A percentile compares a stretch with the other conserved stretches of the same genome.
These are phyloP conservation scores for Triticum monococcum DNA, from an alignment of 176 grass and related monocot genomes.

Conservation along the genomic window DNA sequence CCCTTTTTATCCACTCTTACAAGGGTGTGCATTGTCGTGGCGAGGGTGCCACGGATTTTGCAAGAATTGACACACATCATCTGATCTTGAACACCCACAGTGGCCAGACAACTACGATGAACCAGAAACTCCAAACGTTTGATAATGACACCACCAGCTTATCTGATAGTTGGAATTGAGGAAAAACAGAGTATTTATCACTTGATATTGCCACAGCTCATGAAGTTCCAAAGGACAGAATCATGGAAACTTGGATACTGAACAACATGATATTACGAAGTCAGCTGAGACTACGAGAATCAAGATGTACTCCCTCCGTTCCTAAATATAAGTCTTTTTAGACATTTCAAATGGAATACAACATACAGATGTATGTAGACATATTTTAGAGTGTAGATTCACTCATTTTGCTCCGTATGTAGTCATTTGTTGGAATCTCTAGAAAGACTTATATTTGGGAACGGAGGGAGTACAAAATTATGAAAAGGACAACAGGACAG, in stretches of 20 bases:
- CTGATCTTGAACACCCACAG: conserved; percentile 24
- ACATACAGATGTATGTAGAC: too few species aligned
- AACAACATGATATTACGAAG: background rate
- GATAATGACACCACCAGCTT: conserved; percentile 17
- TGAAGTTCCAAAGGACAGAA: conserved; percentile 4
- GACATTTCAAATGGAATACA: too few species aligned
- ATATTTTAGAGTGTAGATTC: too few species aligned
- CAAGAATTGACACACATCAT: background rate
- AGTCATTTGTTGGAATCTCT: too few species aligned
- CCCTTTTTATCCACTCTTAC: conserved; percentile 12
- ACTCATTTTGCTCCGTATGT: too few species aligned
- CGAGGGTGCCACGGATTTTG: background rate
- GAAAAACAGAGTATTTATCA: conserved; percentile 27
- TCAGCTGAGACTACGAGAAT: conserved; percentile 17
- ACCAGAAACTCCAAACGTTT: conserved; percentile 35
- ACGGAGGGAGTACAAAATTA: background rate
- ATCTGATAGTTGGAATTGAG: conserved; percentile 43
- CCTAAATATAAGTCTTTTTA: too few species aligned
- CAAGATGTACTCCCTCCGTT: conserved; percentile 8
- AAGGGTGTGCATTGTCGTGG: background rate
- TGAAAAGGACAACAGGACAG: background rate
- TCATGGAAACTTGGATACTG: conserved; percentile 16
- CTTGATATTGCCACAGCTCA: conserved; percentile 16
- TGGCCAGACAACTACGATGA: conserved; percentile 27
- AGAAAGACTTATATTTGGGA: too few species aligned